phyloP scores from a whole-genome alignment of 2,329 filamentous ascomycete genomes.

The Beauveria brongniartii region DNA sequence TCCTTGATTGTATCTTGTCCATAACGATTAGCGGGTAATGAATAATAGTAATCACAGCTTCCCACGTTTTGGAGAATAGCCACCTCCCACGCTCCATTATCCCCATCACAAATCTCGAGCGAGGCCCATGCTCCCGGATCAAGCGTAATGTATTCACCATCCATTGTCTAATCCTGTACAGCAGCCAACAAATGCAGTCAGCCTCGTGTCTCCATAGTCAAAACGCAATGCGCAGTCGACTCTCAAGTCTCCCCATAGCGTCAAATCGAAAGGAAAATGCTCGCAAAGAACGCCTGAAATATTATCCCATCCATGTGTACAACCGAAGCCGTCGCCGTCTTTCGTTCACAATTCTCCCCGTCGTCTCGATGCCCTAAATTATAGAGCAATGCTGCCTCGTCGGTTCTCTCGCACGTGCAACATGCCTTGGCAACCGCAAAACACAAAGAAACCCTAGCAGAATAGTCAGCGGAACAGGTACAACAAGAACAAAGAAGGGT shows the following conservation, averaged over 20 bases:
- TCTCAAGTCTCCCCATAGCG: neutral
- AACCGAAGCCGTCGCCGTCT: neutral
- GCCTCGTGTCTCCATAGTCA: neutral
- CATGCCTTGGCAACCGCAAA: constrained; percentile 83
- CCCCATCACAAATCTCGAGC: neutral
- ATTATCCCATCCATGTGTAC: neutral
- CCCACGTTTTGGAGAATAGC: too few species aligned
- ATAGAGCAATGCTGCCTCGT: constrained; percentile 74
- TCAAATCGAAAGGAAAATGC: neutral
- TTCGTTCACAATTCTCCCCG: neutral
- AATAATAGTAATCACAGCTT: too few species aligned
- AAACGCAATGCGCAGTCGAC: neutral
- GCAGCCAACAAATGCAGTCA: neutral
- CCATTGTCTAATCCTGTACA: constrained; percentile 2
- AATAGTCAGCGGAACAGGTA: neutral
- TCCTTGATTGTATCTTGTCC: neutral
- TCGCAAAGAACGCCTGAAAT: constrained; percentile 7
- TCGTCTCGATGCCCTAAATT: constrained; percentile 25
- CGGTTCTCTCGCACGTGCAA: constrained; percentile 77
- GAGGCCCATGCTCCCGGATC: neutral
- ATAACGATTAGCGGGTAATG: too few species aligned
- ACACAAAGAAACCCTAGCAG: constrained; percentile 73
- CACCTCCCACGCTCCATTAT: neutral
- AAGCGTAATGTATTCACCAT: neutral
- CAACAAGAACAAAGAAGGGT: neutral